Evolutionary conservation across 2,329 filamentous ascomycete genomes (phyloP), one percentile per base, ranked within the genome.

Genomic region (Trichoderma brevicompactum): DNA sequence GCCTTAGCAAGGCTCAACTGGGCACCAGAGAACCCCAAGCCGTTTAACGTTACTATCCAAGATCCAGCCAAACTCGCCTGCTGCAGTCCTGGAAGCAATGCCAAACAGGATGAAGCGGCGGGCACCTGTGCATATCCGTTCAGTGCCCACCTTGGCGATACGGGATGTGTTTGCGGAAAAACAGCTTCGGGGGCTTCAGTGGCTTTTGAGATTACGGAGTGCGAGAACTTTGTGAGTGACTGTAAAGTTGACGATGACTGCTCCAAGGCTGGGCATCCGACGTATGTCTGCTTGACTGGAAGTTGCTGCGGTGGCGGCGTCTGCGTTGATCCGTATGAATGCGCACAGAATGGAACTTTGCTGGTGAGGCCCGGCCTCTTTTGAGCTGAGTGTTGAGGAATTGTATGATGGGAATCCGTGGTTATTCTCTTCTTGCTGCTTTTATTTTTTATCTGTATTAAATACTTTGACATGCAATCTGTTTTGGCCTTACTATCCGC

Each of bases 301-400:
- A 77, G 73, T 60, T 78, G 76, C 54, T 78, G 76, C 46, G 75
- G 73, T 1, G 67, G 68, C 1, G 76, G 76, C 2, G 75, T 78
- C 5, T 78, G 76, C 58, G 71, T 78, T 65, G 74, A 78, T 70
- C 74, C 75, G 6, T 77, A 73, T 65, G 73, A 74, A 64, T 78
- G 76, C 65, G 76, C 76, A 3, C 73, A 76, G 65, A 73, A 74
- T 40, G 74, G 74, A 1, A 75, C 73, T 7, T 64, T 53, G 38
- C 52, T 78, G 68, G 68, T 77, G 15, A 70, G 65, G 53, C 69
- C 69, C 60, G 40, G 46, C 6, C 58, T 62, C 13, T 65, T 65
- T 12, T 66, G 53, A 53, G 7, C 10, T n/a, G 38, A 38, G 13
- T 61, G 56, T 34, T 15, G 46, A 13, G 5, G 10, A 19, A 19